A percentile compares a stretch with the other conserved stretches of the same genome.
Conservation (phyloP, 169 alveolate species). For the Theileria annulata region DNA sequence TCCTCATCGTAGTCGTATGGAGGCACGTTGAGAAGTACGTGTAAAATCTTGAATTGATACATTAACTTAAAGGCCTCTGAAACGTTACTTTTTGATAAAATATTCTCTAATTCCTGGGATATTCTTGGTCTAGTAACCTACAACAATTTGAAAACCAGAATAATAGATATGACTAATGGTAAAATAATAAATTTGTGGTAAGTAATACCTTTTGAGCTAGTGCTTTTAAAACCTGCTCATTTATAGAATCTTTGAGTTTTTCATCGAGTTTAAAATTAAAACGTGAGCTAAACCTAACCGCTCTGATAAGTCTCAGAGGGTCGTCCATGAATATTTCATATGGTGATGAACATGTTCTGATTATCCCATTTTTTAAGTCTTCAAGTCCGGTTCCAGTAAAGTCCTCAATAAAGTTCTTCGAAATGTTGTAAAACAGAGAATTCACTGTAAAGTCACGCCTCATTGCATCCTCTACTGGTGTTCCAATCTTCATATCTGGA, state of each 20-base stretch:
- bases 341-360: conserved; percentile 93
- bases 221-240: conserved; percentile 35
- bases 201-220: conserved; percentile 42
- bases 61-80: conserved; percentile 35
- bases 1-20: conserved; percentile 3
- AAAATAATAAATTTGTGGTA: background rate
- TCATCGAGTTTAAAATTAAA: conserved; percentile 39
- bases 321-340: conserved; percentile 94
- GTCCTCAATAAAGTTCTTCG: conserved; percentile 92
- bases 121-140: conserved; percentile 64
- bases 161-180: background rate
- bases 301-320: conserved; percentile 95
- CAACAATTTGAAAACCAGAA: background rate
- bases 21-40: conserved; percentile 24
- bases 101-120: conserved; percentile 61
- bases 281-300: conserved; percentile 88
- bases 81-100: conserved; percentile 48
- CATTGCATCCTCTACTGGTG: conserved; percentile 94
- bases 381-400: conserved; percentile 88
- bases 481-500: conserved; percentile 91
- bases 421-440: conserved; percentile 94
- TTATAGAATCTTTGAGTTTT: conserved; percentile 30
- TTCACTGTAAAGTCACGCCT: conserved; percentile 98
- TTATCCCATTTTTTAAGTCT: conserved; percentile 88
- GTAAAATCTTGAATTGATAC: conserved; percentile 23